Percentiles rank a stretch among this genome's conserved stretches.
Conservation (phyloP, 768 basidiomycete genomes). For the Lyophyllum semitale region DNA sequence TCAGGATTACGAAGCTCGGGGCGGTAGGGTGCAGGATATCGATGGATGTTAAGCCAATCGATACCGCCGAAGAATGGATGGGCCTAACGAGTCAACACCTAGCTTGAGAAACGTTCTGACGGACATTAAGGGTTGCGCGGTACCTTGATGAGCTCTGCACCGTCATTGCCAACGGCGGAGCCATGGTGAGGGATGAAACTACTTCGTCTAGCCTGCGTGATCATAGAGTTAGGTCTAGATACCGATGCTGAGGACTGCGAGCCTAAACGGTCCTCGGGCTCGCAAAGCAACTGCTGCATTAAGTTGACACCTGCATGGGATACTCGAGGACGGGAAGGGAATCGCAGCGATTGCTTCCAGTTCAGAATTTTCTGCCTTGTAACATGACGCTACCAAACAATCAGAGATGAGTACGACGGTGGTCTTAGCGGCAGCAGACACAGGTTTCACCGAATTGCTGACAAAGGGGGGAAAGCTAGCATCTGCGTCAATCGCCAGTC, state of each 20-base stretch:
- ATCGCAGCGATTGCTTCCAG: slow-evolving; percentile 88
- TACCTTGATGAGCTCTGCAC: slow-evolving; percentile 91
- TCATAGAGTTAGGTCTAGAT: slow-evolving; percentile 75
- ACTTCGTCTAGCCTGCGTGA: slow-evolving; percentile 73
- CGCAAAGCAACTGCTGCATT: slow-evolving; percentile 89
- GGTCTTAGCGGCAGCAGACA: slow-evolving; percentile 5
- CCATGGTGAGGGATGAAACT: slow-evolving; percentile 60
- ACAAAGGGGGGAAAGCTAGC: slow-evolving; percentile 92
- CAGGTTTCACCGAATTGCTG: slow-evolving; percentile 72
- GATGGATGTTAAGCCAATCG: slow-evolving; percentile 87
- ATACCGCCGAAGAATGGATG: slow-evolving; percentile 92
- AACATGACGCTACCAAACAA: slow-evolving; percentile 70
- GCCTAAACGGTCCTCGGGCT: slow-evolving; percentile 92
- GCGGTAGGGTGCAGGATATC: slow-evolving; percentile 82
- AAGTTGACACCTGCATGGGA: slow-evolving; percentile 87
- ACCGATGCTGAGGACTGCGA: slow-evolving; percentile 69
- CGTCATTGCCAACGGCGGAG: slow-evolving; percentile 63
- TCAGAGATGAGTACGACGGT: slow-evolving; percentile 18
- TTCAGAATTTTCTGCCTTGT: slow-evolving; percentile 97
- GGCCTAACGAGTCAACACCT: slow-evolving; percentile 41
- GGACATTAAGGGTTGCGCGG: slow-evolving; percentile 8
- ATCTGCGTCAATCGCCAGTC: slow-evolving; percentile 10
- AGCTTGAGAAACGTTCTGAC: slow-evolving; percentile 5
- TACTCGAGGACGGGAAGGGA: slow-evolving; percentile 80
- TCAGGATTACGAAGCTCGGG: slow-evolving; percentile 81